Base-by-base conservation (phyloP, 2,329 filamentous ascomycete genomes). In the Aureobasidium sp. region DNA sequence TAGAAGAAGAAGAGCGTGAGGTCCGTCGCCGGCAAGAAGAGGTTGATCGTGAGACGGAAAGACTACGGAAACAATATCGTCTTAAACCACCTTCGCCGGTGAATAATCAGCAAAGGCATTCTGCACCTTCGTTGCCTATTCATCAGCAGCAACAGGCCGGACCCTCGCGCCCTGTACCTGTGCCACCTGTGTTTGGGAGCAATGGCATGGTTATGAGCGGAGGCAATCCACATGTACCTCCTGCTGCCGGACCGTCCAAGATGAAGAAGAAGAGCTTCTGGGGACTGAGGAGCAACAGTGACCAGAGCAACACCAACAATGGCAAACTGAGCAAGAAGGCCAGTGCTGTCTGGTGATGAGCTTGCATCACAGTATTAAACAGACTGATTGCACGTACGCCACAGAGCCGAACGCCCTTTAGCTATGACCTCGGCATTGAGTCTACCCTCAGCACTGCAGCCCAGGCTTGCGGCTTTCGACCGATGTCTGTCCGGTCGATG, bases 21-120 rank as follows among this genome's bases (percentile, higher is more conserved):
- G 80, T 78, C 0, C 81, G 77, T 61, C 73, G 75, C 31, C 78
- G 76, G 63, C 78, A 85, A 65, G 78, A 77, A 1, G 82, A 83
- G 60, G 69, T 81, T 15, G 78, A 96, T 39, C 84, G 85, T 47
- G 92, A 97, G 74, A 96, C 91, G 0, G 87, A 87, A 67, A 82
- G 91, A 0, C 76, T 97, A 8, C 79, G 84, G 25, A 83, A 79
- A 67, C 74, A 87, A 67, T 92, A 90, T 68, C 88, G 89, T 52
- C 78, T 84, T 9, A 62, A 45, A 25, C 53, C 52, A 29, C 60
- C 49, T 39, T 49, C 44, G 8, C 57, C 57, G 1, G 36, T 49
- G 7, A 42, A 17, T 14, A 55, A 45, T 7, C 34, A 62, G 29
- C 44, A 66, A 49, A 53, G 65, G 20, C 64, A 64, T 3, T 64